Base-by-base conservation (phyloP, 768 basidiomycete species). In the Suillus bovinus region DNA sequence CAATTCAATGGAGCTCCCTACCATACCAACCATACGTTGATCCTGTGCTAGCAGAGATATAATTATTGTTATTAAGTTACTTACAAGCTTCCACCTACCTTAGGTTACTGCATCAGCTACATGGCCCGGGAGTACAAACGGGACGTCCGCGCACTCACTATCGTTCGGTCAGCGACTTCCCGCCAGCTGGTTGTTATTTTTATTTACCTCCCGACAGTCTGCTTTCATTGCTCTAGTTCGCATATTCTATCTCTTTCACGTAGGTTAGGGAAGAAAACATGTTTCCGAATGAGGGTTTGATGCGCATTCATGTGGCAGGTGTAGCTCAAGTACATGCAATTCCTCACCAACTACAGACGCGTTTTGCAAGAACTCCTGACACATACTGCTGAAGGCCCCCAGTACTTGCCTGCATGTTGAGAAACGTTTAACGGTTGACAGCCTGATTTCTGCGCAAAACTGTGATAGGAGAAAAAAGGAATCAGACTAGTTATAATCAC, bases 1-100 rank as follows among this genome's bases (percentile, higher is more conserved):
- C 5, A 38, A 58, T 46, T 34, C 58, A 1, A 54, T 66, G 56
- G 63, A 72, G 22, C 55, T 72, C 8, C 68, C 70, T 22, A 68
- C 70, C 2, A 57, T 71, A 10, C 42, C 69, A 8, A 66, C 62
- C 10, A 66, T 69, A 58, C 27, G 7, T 29, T 65, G 24, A 55
- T 27, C 8, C 7, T 17, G 33, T 38, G 16, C 8, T 11, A 29
- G 17, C 31, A 52, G 31, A 52, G 20, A 55, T 55, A 24, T 38
- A 2, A 11, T 27, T 24, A 0, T 36, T 55, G 5, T 55, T 10
- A 38, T n/a, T 14, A 22, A 22, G 13, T 54, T 33, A 24, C n/a
- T 31, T 13, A 34, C 31, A 34, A 17, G 24, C 16, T 49, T 49
- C 17, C 47, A 17, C 16, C 17, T 50, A 27, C 27, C 47, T 14